Conservation (phyloP, 2,329 filamentous ascomycete species). For the Cadophora sp. region DNA sequence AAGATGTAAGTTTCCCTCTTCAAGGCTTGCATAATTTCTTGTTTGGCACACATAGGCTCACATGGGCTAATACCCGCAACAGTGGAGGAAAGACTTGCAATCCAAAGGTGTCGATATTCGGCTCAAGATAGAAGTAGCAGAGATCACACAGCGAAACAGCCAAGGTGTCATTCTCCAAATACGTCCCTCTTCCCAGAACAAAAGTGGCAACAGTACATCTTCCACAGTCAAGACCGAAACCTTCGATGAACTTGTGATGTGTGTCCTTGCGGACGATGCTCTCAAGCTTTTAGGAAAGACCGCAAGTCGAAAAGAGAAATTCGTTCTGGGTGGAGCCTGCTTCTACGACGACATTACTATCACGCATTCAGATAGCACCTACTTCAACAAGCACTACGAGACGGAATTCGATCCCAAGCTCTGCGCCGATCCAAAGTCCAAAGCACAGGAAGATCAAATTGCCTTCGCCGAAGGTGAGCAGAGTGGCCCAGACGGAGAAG, state of each 20-base stretch:
- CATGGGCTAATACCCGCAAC: neutral
- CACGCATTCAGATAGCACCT: conserved; percentile 68
- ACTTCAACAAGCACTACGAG: conserved; percentile 74
- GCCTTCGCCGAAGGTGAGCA: conserved; percentile 52
- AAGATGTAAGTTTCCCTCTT: conserved; percentile 41
- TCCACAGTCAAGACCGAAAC: conserved; percentile 55
- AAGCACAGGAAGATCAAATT: conserved; percentile 49
- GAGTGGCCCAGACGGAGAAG: conserved; percentile 58
- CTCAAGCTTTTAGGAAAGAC: conserved; percentile 64
- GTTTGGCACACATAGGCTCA: neutral
- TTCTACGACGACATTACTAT: conserved; percentile 75
- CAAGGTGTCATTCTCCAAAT: conserved; percentile 58
- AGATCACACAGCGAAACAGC: conserved; percentile 57
- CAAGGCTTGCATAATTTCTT: neutral
- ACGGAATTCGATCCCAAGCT: conserved; percentile 60
- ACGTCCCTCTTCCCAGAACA: conserved; percentile 58
- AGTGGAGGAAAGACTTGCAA: conserved; percentile 61
- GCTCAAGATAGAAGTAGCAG: conserved; percentile 61
- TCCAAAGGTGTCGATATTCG: conserved; percentile 62
- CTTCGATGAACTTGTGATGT: conserved; percentile 72
- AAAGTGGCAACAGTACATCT: conserved; percentile 44
- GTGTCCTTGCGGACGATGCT: conserved; percentile 68
- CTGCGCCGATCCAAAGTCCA: conserved; percentile 54
- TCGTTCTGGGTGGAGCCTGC: conserved; percentile 73
- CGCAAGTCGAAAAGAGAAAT: conserved; percentile 65